Evolutionary conservation across 805 yeast genomes (phyloP), one percentile per base, ranked within the genome.

Genomic region (Wickerhamiella azyma): DNA sequence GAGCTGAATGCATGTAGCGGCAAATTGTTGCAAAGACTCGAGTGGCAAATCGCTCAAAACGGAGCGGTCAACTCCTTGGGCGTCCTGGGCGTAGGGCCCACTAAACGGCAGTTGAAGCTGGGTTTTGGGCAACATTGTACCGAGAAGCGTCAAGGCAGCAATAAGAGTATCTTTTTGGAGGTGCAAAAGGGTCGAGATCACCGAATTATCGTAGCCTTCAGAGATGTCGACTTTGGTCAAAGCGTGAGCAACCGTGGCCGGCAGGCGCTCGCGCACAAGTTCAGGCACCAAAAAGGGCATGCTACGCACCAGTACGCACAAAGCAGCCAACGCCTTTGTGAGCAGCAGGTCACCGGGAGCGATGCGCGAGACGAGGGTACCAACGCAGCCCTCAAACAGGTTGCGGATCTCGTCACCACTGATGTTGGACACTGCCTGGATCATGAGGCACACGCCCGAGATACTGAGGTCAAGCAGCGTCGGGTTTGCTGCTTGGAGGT

Each of bases 361-460:
- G 17, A 52, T 35, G 26, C 46, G 41, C 5, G 50, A 24, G 2
- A 55, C 48, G 7, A 40, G 36, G 2, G 38, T 39, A 47, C 51
- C 51, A 32, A 48, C 43, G 6, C 35, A 18, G 29, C 30, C 43
- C 10, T 28, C 39, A 16, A 50, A 46, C 14, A 40, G 21, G 13
- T 45, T 48, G 14, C 29, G 41, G n/a, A 52, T 37, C 33, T 51
- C 52, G 5, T 17, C n/a, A 8, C 43, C 43, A 4, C 38, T n/a
- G 10, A 41, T 19, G n/a, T 50, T 48, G 10, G 55, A 49, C 5
- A 55, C 41, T 11, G 52, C 51, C 9, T 42, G 24, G 11, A 55
- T 37, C 13, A 55, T 44, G 19, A 45, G 39, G 48, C 54, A 42
- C 37, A 47, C 28, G 4, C 54, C 49, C 6, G 48, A 49, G 10